Percentiles rank a stretch among this genome's conserved stretches.
Evolutionary conservation across 805 yeast species (phyloP).

Genomic region (Huiozyma naganishii): DNA sequence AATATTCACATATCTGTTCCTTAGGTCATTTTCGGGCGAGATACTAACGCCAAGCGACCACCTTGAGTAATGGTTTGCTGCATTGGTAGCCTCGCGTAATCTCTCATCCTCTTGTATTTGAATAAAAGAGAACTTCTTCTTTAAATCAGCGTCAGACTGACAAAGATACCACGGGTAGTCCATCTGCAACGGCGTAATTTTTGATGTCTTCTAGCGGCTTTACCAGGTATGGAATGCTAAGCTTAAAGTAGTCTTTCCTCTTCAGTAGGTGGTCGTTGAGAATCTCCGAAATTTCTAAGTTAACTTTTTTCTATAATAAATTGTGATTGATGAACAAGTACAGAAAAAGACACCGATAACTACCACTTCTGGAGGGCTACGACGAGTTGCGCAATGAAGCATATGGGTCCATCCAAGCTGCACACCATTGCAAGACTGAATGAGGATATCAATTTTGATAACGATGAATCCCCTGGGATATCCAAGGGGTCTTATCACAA

Average conservation of each 20-base stretch:
- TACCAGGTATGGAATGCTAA: not conserved
- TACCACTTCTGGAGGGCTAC: too few species aligned
- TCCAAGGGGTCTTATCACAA: conserved; percentile 21
- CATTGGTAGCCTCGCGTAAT: conserved; percentile 29
- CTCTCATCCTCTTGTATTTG: conserved; percentile 30
- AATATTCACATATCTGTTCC: conserved; percentile 55
- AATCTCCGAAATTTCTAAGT: too few species aligned
- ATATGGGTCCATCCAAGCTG: too few species aligned
- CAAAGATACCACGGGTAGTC: conserved; percentile 19
- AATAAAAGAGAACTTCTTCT: conserved; percentile 25
- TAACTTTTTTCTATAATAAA: too few species aligned
- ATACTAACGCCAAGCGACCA: conserved; percentile 25
- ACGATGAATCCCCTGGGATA: not conserved
- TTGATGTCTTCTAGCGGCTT: not conserved
- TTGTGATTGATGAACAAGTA: too few species aligned
- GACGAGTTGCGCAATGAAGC: too few species aligned
- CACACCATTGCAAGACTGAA: too few species aligned
- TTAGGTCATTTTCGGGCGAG: conserved; percentile 16
- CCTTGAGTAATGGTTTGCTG: conserved; percentile 14
- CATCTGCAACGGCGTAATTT: not conserved
- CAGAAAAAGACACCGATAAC: too few species aligned
- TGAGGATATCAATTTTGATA: too few species aligned
- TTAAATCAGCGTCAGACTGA: conserved; percentile 18
- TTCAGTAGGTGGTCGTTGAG: too few species aligned
- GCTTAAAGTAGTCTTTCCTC: too few species aligned